These are phyloP conservation scores for Cercospora sp. DNA, from an alignment of 2,329 filamentous ascomycete species.

Conservation along the genomic window DNA sequence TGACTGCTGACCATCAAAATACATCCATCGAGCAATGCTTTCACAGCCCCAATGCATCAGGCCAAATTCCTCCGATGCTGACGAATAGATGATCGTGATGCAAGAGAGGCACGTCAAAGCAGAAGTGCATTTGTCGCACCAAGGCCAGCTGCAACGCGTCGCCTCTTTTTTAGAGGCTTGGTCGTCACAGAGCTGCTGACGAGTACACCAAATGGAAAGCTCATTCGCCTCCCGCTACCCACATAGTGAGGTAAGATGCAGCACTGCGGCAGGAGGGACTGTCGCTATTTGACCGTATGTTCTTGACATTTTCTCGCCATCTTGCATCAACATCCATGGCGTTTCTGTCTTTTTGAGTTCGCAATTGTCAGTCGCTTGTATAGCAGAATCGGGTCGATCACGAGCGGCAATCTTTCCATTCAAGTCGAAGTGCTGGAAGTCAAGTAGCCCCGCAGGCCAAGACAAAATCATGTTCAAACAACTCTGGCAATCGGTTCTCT, in stretches of 20 bases:
- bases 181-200: conserved; percentile 9
- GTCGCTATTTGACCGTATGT: neutral
- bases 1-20: neutral
- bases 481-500: conserved; percentile 7
- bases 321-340: neutral
- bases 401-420: neutral
- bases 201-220: conserved; percentile 7
- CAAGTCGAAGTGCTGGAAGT: neutral
- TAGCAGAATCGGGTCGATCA: neutral
- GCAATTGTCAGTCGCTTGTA: neutral
- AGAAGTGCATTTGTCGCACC: neutral
- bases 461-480: conserved; percentile 17
- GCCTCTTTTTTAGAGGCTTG: conserved; percentile 1
- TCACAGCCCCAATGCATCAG: neutral
- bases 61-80: neutral
- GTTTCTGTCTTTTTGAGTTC: neutral
- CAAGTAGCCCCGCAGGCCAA: neutral
- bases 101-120: neutral
- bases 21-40: neutral
- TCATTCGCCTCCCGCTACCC: conserved; percentile 9
- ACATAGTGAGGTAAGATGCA: conserved; percentile 5
- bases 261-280: neutral
- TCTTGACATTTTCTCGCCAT: neutral
- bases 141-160: conserved; percentile 3
- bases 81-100: neutral